phyloP scores from a whole-genome alignment of 306 rosid genomes.

The Dryas drummondii region DNA sequence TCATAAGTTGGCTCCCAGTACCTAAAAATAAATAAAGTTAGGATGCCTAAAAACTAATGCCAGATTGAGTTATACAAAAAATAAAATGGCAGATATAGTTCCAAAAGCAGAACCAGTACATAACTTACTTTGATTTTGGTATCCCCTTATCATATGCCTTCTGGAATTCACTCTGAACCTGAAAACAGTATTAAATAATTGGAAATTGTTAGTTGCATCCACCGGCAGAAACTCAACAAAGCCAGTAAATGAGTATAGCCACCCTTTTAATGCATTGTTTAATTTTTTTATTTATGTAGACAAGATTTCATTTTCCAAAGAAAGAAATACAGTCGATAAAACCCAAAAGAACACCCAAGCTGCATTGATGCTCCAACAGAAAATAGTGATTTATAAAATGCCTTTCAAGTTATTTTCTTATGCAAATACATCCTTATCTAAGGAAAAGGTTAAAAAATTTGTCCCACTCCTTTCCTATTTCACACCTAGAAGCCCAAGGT shows the following conservation, averaged over 20 bases:
- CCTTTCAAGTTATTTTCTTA: neutral
- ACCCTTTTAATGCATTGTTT: neutral
- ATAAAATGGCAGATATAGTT: slow-evolving; percentile 1
- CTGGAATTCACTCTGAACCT: slow-evolving; percentile 93
- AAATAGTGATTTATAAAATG: neutral
- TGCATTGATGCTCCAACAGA: neutral
- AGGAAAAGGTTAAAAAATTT: neutral
- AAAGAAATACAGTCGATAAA: neutral
- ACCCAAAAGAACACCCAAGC: neutral
- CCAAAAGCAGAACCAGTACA: slow-evolving; percentile 11
- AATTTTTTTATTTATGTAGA: neutral
- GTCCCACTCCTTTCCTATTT: slow-evolving; percentile 3
- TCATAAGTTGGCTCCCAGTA: slow-evolving; percentile 99
- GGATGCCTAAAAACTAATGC: slow-evolving; percentile 23
- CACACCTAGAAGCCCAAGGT: neutral
- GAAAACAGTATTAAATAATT: slow-evolving; percentile 29
- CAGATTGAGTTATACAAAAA: neutral
- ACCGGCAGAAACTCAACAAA: slow-evolving; percentile 8
- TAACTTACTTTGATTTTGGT: slow-evolving; percentile 61
- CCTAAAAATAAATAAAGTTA: slow-evolving; percentile 42
- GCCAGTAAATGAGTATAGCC: neutral
- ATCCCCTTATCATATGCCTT: slow-evolving; percentile 90
- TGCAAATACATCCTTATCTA: neutral
- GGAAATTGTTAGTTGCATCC: slow-evolving; percentile 16
- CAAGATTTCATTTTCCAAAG: neutral